Conservation (phyloP, 1,284 basidiomycete species). For the Sparassis latifolia region DNA sequence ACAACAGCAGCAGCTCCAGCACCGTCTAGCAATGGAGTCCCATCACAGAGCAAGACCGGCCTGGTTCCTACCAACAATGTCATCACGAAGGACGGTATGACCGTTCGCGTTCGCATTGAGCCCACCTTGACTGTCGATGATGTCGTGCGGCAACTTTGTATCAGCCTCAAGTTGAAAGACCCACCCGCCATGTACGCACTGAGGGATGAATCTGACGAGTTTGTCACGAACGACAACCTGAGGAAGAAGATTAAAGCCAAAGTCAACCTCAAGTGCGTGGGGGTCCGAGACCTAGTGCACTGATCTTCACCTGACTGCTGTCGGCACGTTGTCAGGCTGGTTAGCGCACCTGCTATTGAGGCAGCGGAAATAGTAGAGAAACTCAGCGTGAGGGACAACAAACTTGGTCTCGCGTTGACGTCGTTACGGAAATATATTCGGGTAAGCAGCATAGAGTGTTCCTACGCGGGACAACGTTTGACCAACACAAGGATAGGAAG, state of each 20-base stretch:
- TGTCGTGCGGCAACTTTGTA: constrained; percentile 71
- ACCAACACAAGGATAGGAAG: constrained; percentile 50
- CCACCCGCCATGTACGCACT: constrained; percentile 79
- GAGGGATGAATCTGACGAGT: constrained; percentile 80
- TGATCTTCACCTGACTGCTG: background rate
- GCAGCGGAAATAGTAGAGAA: constrained; percentile 77
- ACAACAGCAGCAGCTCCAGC: constrained; percentile 5
- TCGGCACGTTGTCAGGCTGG: constrained; percentile 45
- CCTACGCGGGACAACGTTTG: background rate
- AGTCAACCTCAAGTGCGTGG: constrained; percentile 70
- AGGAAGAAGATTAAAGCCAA: constrained; percentile 78
- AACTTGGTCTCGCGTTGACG: constrained; percentile 65
- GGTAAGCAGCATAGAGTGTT: constrained; percentile 31
- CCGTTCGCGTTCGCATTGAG: constrained; percentile 75
- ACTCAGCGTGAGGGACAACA: constrained; percentile 57
- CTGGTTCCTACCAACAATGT: constrained; percentile 78
- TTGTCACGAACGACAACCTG: constrained; percentile 89
- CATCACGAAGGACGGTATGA: constrained; percentile 63
- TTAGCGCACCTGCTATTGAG: constrained; percentile 77
- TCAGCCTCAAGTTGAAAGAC: constrained; percentile 80
- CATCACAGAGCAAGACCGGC: constrained; percentile 21
- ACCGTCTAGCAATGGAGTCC: constrained; percentile 8
- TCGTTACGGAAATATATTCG: constrained; percentile 81
- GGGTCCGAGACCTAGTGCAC: background rate
- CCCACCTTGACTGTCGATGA: constrained; percentile 74